Base-by-base conservation (phyloP, 345 rosid species). In the Eucalyptus pumila region DNA sequence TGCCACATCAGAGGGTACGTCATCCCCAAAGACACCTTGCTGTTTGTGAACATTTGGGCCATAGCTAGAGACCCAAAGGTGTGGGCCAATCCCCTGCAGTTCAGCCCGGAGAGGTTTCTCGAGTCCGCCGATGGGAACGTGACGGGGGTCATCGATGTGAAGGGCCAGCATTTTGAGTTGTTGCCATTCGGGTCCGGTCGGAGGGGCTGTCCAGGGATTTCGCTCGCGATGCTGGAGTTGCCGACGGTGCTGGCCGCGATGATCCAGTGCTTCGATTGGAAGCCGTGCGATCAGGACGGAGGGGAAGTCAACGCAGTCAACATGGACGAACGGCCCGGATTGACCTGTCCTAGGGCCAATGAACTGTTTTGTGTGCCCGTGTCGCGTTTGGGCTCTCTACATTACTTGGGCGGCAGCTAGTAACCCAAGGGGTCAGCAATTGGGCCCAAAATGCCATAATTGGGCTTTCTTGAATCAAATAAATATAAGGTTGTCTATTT, bases 251-350 rank as follows among this genome's bases (percentile, higher is more conserved):
- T 93, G 21, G 92, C 92, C 4, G 93, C 93, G 14, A 83, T 94
- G 93, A 89, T 94, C 56, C 95, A 94, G 69, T 94, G 94, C 89
- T 93, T 94, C 34, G 86, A 94, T 21, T 94, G 91, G 92, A 91
- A 87, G 62, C 87, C 91, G 19, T 85, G 62, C 40, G 85, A 34
- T 9, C 48, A 26, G 19, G 23, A 45, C 11, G 81, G 86, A 86
- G 51, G 21, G 17, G 40, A 40, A 27, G 65, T 54, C 24, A 48
- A 10, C 16, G 21, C 30, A 19, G 89, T 94, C 42, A 92, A 91
- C 67, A 94, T 92, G 94, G 15, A 81, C 27, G 93, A 92, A 86
- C 89, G 94, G 54, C 91, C 91, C 4, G 95, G 95, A 58, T 87
- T 94, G 88, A 86, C 94, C 1, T 91, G 90, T 85, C 95, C 94